These are phyloP conservation scores for Diutina ranongensis DNA, from an alignment of 1,139 yeast species.

Conservation along the genomic window DNA sequence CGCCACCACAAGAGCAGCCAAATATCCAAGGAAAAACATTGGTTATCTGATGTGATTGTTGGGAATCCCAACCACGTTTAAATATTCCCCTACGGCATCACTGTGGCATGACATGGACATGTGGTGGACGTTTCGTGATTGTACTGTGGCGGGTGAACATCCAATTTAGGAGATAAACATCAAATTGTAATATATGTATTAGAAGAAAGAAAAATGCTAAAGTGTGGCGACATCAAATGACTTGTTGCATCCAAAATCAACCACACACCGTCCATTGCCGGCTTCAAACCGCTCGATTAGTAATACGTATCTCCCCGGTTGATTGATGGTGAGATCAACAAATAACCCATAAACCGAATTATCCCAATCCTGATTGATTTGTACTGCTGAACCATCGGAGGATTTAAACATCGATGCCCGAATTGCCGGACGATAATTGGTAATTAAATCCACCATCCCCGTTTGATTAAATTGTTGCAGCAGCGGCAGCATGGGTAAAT, in stretches of 20 bases:
- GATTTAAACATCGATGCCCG: constrained; percentile 34
- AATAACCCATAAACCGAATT: constrained; percentile 34
- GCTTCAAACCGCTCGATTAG: constrained; percentile 38
- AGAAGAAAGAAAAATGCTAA: too few relatives aligned
- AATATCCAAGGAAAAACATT: neutral
- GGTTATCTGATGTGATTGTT: neutral
- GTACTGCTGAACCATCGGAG: constrained; percentile 16
- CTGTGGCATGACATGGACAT: too few relatives aligned
- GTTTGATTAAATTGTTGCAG: neutral
- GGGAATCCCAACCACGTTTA: too few relatives aligned
- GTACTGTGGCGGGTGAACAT: too few relatives aligned
- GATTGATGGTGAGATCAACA: constrained; percentile 21
- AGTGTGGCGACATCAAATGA: neutral
- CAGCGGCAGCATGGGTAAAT: constrained; percentile 7
- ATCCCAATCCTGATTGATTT: constrained; percentile 29
- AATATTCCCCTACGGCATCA: too few relatives aligned
- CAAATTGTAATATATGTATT: neutral
- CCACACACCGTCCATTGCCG: constrained; percentile 28
- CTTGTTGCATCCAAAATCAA: constrained; percentile 24
- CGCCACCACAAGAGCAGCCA: neutral
- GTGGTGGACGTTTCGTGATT: too few relatives aligned
- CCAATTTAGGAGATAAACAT: too few relatives aligned
- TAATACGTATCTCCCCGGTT: constrained; percentile 18
- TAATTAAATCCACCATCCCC: constrained; percentile 11
- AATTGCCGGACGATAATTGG: constrained; percentile 26